Evolutionary conservation across 2,329 filamentous ascomycete species (phyloP), one percentile per base, ranked within the genome.

Genomic region (Setomelanomma holmii): DNA sequence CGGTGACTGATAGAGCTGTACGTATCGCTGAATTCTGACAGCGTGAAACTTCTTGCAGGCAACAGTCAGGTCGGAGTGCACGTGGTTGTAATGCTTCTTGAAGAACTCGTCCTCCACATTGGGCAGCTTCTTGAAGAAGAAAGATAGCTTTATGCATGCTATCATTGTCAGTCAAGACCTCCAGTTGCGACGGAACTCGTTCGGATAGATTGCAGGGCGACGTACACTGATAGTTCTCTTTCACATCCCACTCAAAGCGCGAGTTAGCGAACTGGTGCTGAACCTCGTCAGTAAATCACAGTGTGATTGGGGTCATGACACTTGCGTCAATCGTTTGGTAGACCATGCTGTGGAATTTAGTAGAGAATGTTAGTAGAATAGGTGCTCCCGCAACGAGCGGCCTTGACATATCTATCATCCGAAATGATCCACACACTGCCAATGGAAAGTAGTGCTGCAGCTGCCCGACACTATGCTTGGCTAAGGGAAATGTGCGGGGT

Each of bases 71-170:
- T 72, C 69, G 4, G 68, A 60, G 40, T 71, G 68, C 2, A 72
- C 66, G 20, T 68, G 69, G 44, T 67, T 67, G 61, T 68, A 71
- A 49, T 71, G 69, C 40, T 63, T 66, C 44, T 71, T 64, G 44
- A 72, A 72, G 27, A 69, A 62, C 40, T 66, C 65, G 41, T 71
- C 56, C 20, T 65, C 66, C 45, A 72, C 65, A 22, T 67, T 40
- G 10, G 62, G 65, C 2, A 68, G 56, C 52, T 71, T 72, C 54
- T 61, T 68, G 58, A 71, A 71, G 56, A 68, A 71, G 54, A 63
- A 47, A 47, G 58, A 61, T 3, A 72, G 54, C 38, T 72, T 71
- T 48, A 71, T 63, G 42, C 58, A 69, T 41, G 69, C 64, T 67
- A 4, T 30, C 2, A 6, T 30, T 6, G 5, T 3, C 3, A 14